These are phyloP conservation scores for Triticum aestivum DNA, from an alignment of 176 grass and related monocot species.

Conservation along the genomic window DNA sequence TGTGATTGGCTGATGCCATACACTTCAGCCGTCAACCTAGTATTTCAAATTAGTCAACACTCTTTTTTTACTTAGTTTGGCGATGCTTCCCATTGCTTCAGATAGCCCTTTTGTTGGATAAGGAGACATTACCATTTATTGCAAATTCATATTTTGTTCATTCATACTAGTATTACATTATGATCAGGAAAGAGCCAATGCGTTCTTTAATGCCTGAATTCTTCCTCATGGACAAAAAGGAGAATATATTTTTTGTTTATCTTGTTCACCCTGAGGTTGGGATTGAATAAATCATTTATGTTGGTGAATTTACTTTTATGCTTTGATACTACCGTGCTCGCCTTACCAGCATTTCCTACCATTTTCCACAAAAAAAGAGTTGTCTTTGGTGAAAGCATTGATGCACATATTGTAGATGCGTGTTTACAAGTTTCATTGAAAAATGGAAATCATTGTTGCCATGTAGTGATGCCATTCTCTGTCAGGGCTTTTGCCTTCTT, in stretches of 20 bases:
- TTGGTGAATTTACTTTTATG: neutral
- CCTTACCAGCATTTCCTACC: neutral
- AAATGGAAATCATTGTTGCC: neutral
- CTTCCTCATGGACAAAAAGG: neutral
- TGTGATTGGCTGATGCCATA: slow-evolving; percentile 1
- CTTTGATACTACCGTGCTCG: neutral
- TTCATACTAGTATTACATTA: neutral
- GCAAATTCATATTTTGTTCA: slow-evolving; percentile 19
- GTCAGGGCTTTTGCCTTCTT: neutral
- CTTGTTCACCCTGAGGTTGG: neutral
- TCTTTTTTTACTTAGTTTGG: slow-evolving; percentile 18
- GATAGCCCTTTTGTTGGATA: neutral
- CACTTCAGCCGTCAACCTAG: neutral
- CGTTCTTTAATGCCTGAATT: neutral
- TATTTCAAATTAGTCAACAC: neutral
- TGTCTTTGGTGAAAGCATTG: neutral
- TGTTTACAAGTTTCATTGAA: slow-evolving; percentile 23
- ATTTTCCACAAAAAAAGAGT: neutral
- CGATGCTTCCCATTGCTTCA: slow-evolving; percentile 18
- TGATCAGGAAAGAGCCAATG: neutral
- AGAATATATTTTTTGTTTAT: neutral
- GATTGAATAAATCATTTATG: neutral
- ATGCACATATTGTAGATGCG: neutral
- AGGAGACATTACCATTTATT: neutral
- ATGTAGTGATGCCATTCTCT: slow-evolving; percentile 10